Base-by-base conservation (phyloP, 2,329 filamentous ascomycete genomes). In the Alternaria gaisen region DNA sequence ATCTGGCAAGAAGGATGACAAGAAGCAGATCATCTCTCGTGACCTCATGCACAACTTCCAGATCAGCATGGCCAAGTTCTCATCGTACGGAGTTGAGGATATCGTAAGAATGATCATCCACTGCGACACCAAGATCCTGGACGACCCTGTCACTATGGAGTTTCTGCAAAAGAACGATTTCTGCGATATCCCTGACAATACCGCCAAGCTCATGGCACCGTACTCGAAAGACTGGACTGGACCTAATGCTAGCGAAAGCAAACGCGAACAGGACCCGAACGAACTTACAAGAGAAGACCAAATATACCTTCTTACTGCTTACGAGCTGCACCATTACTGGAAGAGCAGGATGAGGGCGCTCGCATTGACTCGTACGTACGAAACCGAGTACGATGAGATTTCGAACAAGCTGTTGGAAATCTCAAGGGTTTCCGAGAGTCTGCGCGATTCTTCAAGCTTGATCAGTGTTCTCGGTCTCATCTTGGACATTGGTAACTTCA, bases 211-310 rank as follows among this genome's bases (percentile, higher is more conserved):
- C 58, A 92, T 99, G 90, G 94, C 93, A 4, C 93, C 94, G 0
- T 99, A 98, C 79, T 94, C 92, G 80, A 96, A 93, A 75, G 95
- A 99, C 80, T 97, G 94, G 93, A 97, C 93, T 6, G 93, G 93
- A 1, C 91, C 93, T 2, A 91, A 94, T 74, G 92, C 93, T 24
- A 85, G 87, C 62, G 90, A 88, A 61, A 90, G 92, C 54, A 86
- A 85, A 65, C 89, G 94, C 56, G 95, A 99, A 77, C 88, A 91
- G 73, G 94, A 98, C 79, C 94, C 94, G 1, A 80, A 79, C 6
- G 95, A 99, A 75, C 88, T 99, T 54, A 97, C 94, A 3, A 86
- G 94, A 64, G 93, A 98, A 79, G 95, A 99, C 81, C 94, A 98
- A 80, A 91, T 99, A 58, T 99, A 94, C 77, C 84, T 99, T 26